Conservation (phyloP, 2,329 filamentous ascomycete species). For the Pseudocercospora crystallina region DNA sequence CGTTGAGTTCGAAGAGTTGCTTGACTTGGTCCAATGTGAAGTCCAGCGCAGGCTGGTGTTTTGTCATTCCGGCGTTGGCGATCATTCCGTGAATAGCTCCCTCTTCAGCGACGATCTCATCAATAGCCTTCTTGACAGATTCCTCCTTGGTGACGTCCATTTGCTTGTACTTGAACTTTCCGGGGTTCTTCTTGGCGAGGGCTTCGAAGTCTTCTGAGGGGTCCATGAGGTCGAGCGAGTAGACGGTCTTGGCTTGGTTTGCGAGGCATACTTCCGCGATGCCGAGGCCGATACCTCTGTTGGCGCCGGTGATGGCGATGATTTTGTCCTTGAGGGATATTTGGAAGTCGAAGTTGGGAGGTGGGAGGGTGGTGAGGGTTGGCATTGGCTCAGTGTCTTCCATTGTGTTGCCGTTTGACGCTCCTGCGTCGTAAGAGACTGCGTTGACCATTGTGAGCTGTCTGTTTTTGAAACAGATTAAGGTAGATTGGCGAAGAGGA, state of each 20-base stretch:
- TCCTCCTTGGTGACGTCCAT: conserved; percentile 33
- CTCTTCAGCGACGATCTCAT: conserved; percentile 28
- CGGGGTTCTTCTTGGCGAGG: conserved; percentile 28
- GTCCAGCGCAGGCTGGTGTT: conserved; percentile 34
- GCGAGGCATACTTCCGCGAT: conserved; percentile 35
- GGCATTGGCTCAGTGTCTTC: conserved; percentile 26
- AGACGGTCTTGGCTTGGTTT: conserved; percentile 30
- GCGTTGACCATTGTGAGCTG: conserved; percentile 26
- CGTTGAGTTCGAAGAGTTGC: conserved; percentile 37
- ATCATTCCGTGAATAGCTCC: conserved; percentile 32
- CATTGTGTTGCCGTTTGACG: conserved; percentile 21
- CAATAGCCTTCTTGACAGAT: conserved; percentile 28
- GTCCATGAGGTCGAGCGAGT: conserved; percentile 33
- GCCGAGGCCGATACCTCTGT: conserved; percentile 30
- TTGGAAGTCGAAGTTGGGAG: conserved; percentile 47
- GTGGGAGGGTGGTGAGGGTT: conserved; percentile 43
- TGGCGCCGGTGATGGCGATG: conserved; percentile 40
- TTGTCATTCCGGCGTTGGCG: conserved; percentile 32
- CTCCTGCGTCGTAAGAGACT: conserved; percentile 23
- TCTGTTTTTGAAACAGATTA: neutral
- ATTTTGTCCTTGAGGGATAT: conserved; percentile 47
- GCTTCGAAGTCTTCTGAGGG: conserved; percentile 31
- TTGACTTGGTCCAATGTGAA: conserved; percentile 32
- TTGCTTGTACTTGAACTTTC: conserved; percentile 32
- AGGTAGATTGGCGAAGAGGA: no score